Base-by-base conservation (phyloP, 768 basidiomycete species). In the Podaxis sp. region DNA sequence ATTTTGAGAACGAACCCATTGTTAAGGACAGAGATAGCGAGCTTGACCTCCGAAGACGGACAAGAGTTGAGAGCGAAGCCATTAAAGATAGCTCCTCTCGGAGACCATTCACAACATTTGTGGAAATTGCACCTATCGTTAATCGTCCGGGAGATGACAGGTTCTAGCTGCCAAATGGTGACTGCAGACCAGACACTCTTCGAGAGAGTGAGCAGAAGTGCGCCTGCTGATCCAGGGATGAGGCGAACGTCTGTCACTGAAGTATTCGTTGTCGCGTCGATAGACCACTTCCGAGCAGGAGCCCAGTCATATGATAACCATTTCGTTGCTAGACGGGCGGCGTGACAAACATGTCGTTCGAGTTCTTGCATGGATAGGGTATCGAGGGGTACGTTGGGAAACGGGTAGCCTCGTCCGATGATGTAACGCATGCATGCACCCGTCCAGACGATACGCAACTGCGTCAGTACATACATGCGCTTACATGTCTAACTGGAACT, bases 101-200 rank as follows among this genome's bases (percentile, higher is more conserved):
- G 82, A 28, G 78, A 80, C 87, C 88, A 89, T 55, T 82, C 76
- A 13, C 77, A 80, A 11, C 76, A 63, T 65, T 76, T 80, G 6
- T 66, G 63, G 28, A 72, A 64, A 6, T 52, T 28, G 15, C 68
- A 80, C 86, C 87, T 88, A 52, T 81, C 76, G 12, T 77, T 78
- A 12, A 75, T 63, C 66, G 76, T 78, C 10, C 66, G 62, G 26
- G 72, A 64, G 4, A 55, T 38, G 17, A 55, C 63, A 13, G 72
- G 69, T 8, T 69, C 64, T 24, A 84, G 66, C 59, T 84, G 78
- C 85, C 88, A 88, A 20, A 87, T 67, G 1, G 78, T 75, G 52
- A 89, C 66, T 17, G 77, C 75, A 44, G 84, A 84, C 88, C 88
- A 90, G 55, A 90, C 82, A 5, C 80, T 78, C 63, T 82, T 83